A percentile compares a stretch with the other conserved stretches of the same genome.
phyloP scores from a whole-genome alignment of 2,329 filamentous ascomycete species.

The Botryotinia globosa region DNA sequence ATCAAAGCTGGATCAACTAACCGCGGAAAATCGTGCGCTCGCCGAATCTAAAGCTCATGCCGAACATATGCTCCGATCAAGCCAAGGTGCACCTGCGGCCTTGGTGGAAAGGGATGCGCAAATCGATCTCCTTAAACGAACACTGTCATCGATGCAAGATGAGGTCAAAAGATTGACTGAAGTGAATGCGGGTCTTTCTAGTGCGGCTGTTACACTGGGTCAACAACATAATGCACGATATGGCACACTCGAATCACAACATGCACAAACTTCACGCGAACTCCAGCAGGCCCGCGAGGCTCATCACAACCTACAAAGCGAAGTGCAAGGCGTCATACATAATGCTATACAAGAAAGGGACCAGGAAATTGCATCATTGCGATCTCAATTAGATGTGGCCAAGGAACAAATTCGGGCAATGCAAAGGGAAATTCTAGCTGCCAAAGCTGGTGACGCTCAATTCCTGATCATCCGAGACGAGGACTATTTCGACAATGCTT shows the following conservation, averaged over 20 bases:
- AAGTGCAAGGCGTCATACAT: constrained; percentile 60
- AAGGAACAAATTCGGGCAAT: constrained; percentile 58
- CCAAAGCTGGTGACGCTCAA: constrained; percentile 61
- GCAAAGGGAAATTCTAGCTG: constrained; percentile 56
- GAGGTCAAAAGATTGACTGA: constrained; percentile 79
- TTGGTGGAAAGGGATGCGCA: constrained; percentile 82
- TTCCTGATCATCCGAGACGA: constrained; percentile 82
- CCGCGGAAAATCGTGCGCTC: constrained; percentile 79
- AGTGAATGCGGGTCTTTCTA: constrained; percentile 75
- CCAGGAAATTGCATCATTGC: constrained; percentile 74
- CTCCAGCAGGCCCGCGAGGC: constrained; percentile 65
- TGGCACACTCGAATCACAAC: constrained; percentile 62
- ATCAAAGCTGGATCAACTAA: constrained; percentile 75
- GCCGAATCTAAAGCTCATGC: constrained; percentile 68
- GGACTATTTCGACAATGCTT: constrained; percentile 92
- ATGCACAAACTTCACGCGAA: constrained; percentile 64
- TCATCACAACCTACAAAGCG: constrained; percentile 59
- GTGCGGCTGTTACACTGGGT: constrained; percentile 73
- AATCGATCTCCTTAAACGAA: constrained; percentile 76
- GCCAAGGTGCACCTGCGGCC: constrained; percentile 63
- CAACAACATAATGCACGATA: constrained; percentile 73
- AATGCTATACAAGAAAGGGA: constrained; percentile 76
- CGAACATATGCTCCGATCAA: constrained; percentile 60
- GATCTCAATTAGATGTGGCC: constrained; percentile 71
- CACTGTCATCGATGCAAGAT: constrained; percentile 74